Conservation (phyloP, 805 yeast species). For the Naumovozyma baii region DNA sequence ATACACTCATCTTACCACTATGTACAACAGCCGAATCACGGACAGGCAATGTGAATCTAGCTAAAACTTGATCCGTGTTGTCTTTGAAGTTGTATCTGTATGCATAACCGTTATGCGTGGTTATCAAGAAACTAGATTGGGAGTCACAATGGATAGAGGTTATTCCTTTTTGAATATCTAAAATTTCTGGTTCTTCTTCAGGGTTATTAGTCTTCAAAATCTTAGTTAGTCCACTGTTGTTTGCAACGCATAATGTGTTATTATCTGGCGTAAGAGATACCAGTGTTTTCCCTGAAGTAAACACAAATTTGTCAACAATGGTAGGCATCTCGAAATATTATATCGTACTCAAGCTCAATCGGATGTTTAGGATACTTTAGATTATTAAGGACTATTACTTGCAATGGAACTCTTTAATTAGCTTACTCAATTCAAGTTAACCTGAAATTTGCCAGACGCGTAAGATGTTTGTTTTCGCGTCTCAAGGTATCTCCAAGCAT, state of each 20-base stretch:
- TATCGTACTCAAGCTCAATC: too few species aligned
- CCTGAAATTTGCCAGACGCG: too few species aligned
- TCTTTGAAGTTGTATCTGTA: slow-evolving; percentile 13
- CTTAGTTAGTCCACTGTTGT: slow-evolving; percentile 45
- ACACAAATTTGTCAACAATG: slow-evolving; percentile 18
- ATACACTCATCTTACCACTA: slow-evolving; percentile 45
- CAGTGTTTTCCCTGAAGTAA: slow-evolving; percentile 24
- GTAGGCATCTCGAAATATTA: too few species aligned
- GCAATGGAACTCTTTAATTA: slow-evolving; percentile 1
- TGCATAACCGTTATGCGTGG: slow-evolving; percentile 23
- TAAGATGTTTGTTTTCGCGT: too few species aligned
- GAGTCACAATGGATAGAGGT: slow-evolving; percentile 28
- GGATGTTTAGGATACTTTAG: too few species aligned
- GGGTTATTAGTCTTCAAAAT: slow-evolving; percentile 39
- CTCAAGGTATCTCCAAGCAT: too few species aligned
- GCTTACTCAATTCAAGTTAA: too few species aligned
- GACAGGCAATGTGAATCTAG: slow-evolving; percentile 28
- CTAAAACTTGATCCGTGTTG: slow-evolving; percentile 32
- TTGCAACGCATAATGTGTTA: slow-evolving; percentile 40
- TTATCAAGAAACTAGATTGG: slow-evolving; percentile 13
- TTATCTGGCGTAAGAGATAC: slow-evolving; percentile 19
- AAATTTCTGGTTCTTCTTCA: slow-evolving; percentile 51
- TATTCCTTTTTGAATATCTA: slow-evolving; percentile 41
- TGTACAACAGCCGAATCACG: slow-evolving; percentile 50
- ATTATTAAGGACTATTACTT: not conserved